Percentiles rank a stretch among this genome's conserved stretches.
These are phyloP conservation scores for Amorphotheca resinae DNA, from an alignment of 495 filamentous ascomycete genomes.

Conservation along the genomic window DNA sequence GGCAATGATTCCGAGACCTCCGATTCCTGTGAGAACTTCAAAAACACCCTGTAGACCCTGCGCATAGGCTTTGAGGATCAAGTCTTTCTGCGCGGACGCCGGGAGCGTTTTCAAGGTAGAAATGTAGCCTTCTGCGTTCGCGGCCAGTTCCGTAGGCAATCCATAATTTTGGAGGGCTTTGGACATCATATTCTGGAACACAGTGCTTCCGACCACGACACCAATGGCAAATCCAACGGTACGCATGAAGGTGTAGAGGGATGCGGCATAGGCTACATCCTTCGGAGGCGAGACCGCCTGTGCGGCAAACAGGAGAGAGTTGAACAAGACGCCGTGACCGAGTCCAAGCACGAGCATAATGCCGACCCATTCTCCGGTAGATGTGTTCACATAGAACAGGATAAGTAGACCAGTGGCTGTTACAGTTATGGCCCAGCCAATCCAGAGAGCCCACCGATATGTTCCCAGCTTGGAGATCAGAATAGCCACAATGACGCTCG, in stretches of 20 bases:
- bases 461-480: constrained; percentile 31
- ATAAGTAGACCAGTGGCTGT: constrained; percentile 35
- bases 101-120: constrained; percentile 42
- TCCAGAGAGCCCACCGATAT: constrained; percentile 37
- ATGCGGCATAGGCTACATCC: constrained; percentile 41
- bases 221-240: constrained; percentile 37
- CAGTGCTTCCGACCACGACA: constrained; percentile 35
- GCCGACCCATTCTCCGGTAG: constrained; percentile 30
- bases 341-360: constrained; percentile 36
- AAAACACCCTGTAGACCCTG: constrained; percentile 44
- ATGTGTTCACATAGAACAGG: constrained; percentile 34
- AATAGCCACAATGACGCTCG: constrained; percentile 32
- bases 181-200: constrained; percentile 40
- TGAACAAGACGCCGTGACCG: constrained; percentile 38
- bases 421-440: constrained; percentile 37
- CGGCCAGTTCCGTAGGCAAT: constrained; percentile 33
- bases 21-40: constrained; percentile 27
- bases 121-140: constrained; percentile 44
- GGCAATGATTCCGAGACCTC: not conserved
- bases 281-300: constrained; percentile 29
- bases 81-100: constrained; percentile 23
- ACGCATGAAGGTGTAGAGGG: constrained; percentile 44
- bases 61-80: constrained; percentile 38
- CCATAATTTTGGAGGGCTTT: constrained; percentile 30
- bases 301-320: constrained; percentile 32